Evolutionary conservation across 2,329 filamentous ascomycete species (phyloP).

Genomic region (Pseudopithomyces chartarum): DNA sequence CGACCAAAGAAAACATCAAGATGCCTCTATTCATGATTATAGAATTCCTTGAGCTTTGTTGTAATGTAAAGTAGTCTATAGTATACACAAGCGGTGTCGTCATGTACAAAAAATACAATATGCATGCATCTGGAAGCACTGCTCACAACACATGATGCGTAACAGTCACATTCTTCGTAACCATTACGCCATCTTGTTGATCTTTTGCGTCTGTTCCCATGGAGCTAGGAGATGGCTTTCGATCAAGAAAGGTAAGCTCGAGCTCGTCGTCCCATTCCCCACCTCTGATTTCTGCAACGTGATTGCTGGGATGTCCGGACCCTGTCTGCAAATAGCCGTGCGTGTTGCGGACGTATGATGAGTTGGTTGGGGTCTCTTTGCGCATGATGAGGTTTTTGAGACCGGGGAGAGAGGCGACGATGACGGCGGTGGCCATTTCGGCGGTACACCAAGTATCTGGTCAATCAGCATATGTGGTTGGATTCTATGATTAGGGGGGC

Average conservation of each 20-base stretch:
- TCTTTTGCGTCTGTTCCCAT: neutral
- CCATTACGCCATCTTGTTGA: neutral
- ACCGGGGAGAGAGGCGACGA: constrained; percentile 26
- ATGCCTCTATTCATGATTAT: too few relatives aligned
- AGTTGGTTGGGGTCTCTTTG: neutral
- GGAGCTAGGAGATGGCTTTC: neutral
- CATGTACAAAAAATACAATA: too few relatives aligned
- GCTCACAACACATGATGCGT: neutral
- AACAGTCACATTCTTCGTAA: neutral
- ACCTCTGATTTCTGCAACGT: neutral
- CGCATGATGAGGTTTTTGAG: constrained; percentile 23
- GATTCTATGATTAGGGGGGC: neutral
- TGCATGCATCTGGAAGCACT: neutral
- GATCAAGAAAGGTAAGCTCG: neutral
- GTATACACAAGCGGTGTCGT: too few relatives aligned
- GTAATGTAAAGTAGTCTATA: too few relatives aligned
- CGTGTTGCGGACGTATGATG: neutral
- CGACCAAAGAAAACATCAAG: too few relatives aligned
- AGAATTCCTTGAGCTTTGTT: too few relatives aligned
- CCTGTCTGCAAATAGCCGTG: neutral
- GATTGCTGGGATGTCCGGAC: neutral
- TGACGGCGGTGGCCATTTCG: constrained; percentile 26
- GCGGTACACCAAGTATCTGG: constrained; percentile 28
- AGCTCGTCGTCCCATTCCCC: neutral
- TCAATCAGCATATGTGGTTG: neutral